Evolutionary conservation across 2,329 filamentous ascomycete genomes (phyloP).

Genomic region (Graphium sp.): DNA sequence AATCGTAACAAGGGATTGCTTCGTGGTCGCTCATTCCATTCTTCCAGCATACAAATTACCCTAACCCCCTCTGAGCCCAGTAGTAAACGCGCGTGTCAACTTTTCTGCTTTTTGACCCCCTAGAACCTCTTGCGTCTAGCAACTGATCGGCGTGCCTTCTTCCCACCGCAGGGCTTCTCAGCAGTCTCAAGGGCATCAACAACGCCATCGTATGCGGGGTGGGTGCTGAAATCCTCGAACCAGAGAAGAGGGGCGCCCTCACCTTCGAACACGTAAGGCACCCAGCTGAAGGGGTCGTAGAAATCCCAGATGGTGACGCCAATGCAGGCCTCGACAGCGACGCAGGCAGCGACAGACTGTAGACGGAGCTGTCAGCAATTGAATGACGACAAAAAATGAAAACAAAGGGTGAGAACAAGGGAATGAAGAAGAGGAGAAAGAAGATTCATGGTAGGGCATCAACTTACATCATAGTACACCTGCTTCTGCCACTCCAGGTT

Average conservation of each 20-base stretch:
- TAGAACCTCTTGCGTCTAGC: no score
- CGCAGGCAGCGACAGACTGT: conserved; percentile 11
- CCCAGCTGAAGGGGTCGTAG: conserved; percentile 20
- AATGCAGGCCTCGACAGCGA: conserved; percentile 12
- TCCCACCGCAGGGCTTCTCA: conserved; percentile 1
- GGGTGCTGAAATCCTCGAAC: conserved; percentile 21
- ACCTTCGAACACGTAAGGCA: conserved; percentile 21
- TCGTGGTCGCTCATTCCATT: no score
- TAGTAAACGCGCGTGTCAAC: no score
- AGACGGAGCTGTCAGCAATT: background rate
- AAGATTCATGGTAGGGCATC: no score
- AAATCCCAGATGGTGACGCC: conserved; percentile 18
- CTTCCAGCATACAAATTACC: no score
- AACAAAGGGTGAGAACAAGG: background rate
- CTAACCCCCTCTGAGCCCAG: no score
- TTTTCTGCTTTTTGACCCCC: no score
- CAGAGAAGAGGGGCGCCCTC: conserved; percentile 22
- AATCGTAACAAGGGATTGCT: no score
- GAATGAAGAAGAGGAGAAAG: background rate
- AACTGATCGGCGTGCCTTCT: no score
- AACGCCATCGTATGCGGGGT: conserved; percentile 20
- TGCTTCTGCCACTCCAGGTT: conserved; percentile 13
- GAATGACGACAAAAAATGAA: no score
- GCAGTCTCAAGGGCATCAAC: conserved; percentile 2
- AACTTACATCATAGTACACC: conserved; percentile 11